Evolutionary conservation across 2,329 filamentous ascomycete species (phyloP), one percentile per base, ranked within the genome.

Genomic region (Ceratocystis cacaofunesta): DNA sequence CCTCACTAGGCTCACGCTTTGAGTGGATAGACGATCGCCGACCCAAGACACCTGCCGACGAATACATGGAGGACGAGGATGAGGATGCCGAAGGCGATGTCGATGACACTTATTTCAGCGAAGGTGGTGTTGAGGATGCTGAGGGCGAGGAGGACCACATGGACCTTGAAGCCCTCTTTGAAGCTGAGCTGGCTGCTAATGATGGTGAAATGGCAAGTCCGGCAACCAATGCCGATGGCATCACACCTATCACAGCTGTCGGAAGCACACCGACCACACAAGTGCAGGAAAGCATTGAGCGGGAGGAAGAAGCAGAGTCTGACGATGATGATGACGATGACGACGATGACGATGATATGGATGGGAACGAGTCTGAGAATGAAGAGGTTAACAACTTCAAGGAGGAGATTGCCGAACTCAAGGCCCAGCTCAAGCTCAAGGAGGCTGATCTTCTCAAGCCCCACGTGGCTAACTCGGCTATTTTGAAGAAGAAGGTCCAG

Each of bases 101-200:
- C 44, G 72, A 74, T 6, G 76, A 86, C 65, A 67, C 65, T 19
- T 68, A 65, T 63, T 68, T 64, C 43, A 46, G 44, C 19, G 82
- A 88, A 68, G 81, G 83, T 64, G 79, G 84, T 52, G 84, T 87
- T 43, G 82, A 86, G 63, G 78, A 82, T 55, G 86, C 88, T 68
- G 77, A 79, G 28, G 73, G 75, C 44, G 82, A 83, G 61, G 85
- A 88, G 68, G 76, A 79, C 22, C 73, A 74, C 50, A 66, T 77
- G 73, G 74, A 83, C 69, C 71, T 84, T 73, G 77, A 85, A 73
- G 76, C 79, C 72, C 73, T 84, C 70, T 75, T 87, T 70, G 74
- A 86, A 69, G 74, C 83, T 70, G 73, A 82, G 72, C 43, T 80
- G 69, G 69, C 80, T 3, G 75, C 74, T 0, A 76, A 74, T n/a